Evolutionary conservation across 2,329 filamentous ascomycete species (phyloP).

Genomic region (Pseudocercospora ulei): DNA sequence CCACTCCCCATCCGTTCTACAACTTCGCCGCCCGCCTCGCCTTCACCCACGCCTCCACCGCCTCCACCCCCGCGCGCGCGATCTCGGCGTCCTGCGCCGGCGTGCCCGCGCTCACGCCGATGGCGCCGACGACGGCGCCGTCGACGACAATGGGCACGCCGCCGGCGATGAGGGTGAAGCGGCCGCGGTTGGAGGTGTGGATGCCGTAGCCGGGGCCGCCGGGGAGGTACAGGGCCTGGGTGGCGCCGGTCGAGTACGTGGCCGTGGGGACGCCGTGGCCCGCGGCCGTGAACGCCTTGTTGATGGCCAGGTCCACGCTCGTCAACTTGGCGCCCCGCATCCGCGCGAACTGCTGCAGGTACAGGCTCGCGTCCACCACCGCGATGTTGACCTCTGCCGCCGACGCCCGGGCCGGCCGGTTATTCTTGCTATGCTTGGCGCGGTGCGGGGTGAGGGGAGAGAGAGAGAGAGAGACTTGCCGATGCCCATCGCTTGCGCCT

Average conservation of each 20-base stretch:
- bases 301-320: constrained; percentile 55
- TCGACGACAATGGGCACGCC: constrained; percentile 45
- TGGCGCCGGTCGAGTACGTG: constrained; percentile 40
- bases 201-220: constrained; percentile 47
- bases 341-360: constrained; percentile 42
- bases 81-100: constrained; percentile 48
- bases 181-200: constrained; percentile 45
- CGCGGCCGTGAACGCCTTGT: constrained; percentile 51
- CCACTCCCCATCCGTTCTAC: constrained; percentile 19
- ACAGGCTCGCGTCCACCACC: constrained; percentile 40
- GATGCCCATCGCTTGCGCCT: constrained; percentile 34
- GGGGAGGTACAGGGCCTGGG: constrained; percentile 44
- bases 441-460: neutral
- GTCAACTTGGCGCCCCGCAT: constrained; percentile 45
- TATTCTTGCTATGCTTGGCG: neutral
- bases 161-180: constrained; percentile 48
- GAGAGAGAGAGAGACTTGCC: constrained; percentile 21
- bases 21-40: constrained; percentile 35
- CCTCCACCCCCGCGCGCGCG: constrained; percentile 45
- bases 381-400: constrained; percentile 44
- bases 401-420: neutral
- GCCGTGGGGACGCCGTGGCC: constrained; percentile 47
- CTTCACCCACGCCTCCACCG: constrained; percentile 35
- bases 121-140: constrained; percentile 45
- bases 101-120: constrained; percentile 48